Conservation (phyloP, 2,329 filamentous ascomycete species). For the Pyricularia pennisetigena region DNA sequence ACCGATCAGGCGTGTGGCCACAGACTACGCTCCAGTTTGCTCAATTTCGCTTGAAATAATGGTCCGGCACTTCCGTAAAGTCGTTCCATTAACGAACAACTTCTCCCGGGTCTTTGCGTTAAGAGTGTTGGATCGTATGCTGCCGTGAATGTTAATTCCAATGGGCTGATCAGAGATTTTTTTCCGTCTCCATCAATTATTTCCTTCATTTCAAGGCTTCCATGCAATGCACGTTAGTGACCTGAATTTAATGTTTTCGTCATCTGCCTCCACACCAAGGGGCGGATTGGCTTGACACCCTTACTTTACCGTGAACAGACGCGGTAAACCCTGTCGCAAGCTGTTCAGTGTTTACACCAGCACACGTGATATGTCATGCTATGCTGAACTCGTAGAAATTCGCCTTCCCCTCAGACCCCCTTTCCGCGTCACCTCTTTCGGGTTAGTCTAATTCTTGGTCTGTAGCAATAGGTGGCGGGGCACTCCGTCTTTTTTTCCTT, state of each 20-base stretch:
- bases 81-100: background rate
- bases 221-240: background rate
- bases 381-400: background rate
- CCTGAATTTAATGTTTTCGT: background rate
- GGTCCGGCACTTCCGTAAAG: background rate
- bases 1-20: background rate
- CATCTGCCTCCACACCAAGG: background rate
- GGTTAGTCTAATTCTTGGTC: background rate
- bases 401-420: background rate
- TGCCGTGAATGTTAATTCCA: background rate
- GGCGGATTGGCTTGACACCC: background rate
- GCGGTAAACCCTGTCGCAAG: background rate
- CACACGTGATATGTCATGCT: background rate
- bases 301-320: background rate
- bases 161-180: background rate
- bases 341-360: background rate
- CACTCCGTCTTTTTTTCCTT: background rate
- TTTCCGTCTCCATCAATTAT: background rate
- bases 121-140: background rate
- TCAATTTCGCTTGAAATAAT: conserved; percentile 2
- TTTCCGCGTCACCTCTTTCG: background rate
- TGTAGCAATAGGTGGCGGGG: background rate
- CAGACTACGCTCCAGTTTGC: background rate
- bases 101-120: background rate
- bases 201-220: background rate